Evolutionary conservation across 163 green algal genomes (phyloP).

Genomic region (Trebouxiophyceae sp.): DNA sequence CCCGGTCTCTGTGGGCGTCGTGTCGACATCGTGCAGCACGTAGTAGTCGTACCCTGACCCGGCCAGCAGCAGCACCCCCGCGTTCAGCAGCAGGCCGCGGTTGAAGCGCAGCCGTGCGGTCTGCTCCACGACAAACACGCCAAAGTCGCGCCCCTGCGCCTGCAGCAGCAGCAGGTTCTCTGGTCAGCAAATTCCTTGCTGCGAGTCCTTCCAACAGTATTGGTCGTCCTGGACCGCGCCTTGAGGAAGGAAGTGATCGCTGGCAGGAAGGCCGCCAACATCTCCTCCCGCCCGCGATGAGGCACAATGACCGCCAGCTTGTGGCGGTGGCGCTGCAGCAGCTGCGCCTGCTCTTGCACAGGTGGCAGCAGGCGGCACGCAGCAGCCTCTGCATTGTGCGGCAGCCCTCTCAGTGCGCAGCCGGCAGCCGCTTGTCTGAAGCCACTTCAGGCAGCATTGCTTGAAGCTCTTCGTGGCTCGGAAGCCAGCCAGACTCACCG

Average conservation of each 20-base stretch:
- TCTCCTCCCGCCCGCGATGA: conserved; percentile 5
- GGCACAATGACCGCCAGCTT: conserved; percentile 17
- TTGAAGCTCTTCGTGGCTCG: no score
- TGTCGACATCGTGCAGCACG: conserved; percentile 28
- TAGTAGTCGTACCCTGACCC: conserved; percentile 16
- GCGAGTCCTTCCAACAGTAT: no score
- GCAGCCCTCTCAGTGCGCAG: no score
- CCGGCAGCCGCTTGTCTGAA: no score
- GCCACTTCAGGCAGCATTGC: no score
- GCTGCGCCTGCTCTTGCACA: not conserved
- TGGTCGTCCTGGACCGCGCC: not conserved
- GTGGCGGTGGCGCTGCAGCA: not conserved
- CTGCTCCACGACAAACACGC: conserved; percentile 22
- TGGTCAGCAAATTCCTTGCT: not conserved
- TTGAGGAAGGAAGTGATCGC: conserved; percentile 4
- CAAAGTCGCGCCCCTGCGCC: conserved; percentile 7
- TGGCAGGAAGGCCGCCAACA: conserved; percentile 6
- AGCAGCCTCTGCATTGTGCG: no score
- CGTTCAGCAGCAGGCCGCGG: conserved; percentile 19
- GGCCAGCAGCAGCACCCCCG: conserved; percentile 7
- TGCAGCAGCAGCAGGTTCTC: no score
- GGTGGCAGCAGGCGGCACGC: no score
- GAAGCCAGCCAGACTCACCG: no score
- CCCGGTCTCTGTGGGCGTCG: conserved; percentile 7
- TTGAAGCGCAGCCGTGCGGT: conserved; percentile 11